Conservation (phyloP, 129 eudicot genomes). For the Saussurea involucrata region DNA sequence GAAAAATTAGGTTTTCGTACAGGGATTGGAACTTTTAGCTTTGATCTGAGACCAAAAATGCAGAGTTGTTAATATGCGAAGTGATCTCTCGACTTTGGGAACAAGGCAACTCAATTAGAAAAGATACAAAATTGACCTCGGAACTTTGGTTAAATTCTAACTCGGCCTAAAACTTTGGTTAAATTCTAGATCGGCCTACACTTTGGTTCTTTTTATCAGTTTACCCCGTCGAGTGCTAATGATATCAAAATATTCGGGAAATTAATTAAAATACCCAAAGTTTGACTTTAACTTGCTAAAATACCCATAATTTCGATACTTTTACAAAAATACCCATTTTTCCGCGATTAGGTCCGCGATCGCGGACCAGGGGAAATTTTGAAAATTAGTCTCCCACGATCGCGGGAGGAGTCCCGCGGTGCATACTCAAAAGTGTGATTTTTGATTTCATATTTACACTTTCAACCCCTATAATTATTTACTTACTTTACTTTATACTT, state of each 20-base stretch:
- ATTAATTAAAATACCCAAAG: too few species aligned
- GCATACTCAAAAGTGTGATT: too few species aligned
- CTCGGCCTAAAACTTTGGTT: background rate
- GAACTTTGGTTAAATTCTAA: background rate
- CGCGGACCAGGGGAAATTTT: too few species aligned
- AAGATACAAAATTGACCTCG: conserved; percentile 2
- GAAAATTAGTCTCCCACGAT: too few species aligned
- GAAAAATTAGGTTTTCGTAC: background rate
- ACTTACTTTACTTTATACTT: too few species aligned
- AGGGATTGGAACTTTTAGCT: background rate
- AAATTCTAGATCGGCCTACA: background rate
- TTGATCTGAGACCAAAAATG: conserved; percentile 17
- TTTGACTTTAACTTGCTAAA: too few species aligned
- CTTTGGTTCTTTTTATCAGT: background rate
- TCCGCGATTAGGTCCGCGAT: too few species aligned
- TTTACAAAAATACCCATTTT: too few species aligned
- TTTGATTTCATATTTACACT: too few species aligned
- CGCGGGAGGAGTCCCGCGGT: too few species aligned
- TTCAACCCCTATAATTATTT: too few species aligned
- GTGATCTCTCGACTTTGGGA: conserved; percentile 38
- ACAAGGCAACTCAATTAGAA: conserved; percentile 31
- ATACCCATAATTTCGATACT: too few species aligned
- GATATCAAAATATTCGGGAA: background rate
- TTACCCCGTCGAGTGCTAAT: background rate
- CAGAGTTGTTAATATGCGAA: conserved; percentile 5